phyloP scores from a whole-genome alignment of 257 asterid genomes.

The Parsonsia alboflavescens region DNA sequence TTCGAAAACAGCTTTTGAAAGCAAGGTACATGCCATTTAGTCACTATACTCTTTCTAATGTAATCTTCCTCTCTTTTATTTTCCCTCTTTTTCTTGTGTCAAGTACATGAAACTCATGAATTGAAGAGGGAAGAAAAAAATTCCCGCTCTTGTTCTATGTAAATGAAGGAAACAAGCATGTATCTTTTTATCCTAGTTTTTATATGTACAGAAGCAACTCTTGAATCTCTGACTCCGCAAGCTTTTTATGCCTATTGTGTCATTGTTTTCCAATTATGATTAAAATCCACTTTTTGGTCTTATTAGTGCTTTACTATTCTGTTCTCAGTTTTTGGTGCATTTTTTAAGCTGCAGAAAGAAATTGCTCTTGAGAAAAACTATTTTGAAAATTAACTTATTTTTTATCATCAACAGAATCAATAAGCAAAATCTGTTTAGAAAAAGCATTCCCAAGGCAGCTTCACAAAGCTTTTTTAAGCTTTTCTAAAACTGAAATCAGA shows the following conservation, averaged over 20 bases:
- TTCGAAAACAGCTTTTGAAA: slow-evolving; percentile 55
- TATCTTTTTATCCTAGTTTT: background rate
- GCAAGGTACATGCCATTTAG: slow-evolving; percentile 48
- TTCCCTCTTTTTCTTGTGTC: background rate
- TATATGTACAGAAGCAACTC: background rate
- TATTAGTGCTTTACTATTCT: background rate
- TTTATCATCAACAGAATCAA: background rate
- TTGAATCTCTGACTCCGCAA: background rate
- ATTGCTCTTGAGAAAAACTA: too few species aligned
- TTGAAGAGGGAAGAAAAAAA: background rate
- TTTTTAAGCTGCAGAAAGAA: background rate
- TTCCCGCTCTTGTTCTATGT: background rate
- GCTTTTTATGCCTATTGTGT: background rate
- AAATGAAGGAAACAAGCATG: background rate
- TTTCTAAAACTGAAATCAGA: background rate
- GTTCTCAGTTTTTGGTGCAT: background rate
- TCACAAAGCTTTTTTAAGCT: background rate
- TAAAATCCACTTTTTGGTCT: background rate
- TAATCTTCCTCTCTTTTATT: background rate
- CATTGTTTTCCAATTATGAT: background rate
- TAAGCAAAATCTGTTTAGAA: background rate
- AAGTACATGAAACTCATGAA: background rate
- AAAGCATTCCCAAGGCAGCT: background rate
- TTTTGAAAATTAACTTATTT: too few species aligned
- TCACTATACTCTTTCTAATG: background rate